phyloP scores from a whole-genome alignment of 2,329 filamentous ascomycete genomes.

The Epichloe scottii region DNA sequence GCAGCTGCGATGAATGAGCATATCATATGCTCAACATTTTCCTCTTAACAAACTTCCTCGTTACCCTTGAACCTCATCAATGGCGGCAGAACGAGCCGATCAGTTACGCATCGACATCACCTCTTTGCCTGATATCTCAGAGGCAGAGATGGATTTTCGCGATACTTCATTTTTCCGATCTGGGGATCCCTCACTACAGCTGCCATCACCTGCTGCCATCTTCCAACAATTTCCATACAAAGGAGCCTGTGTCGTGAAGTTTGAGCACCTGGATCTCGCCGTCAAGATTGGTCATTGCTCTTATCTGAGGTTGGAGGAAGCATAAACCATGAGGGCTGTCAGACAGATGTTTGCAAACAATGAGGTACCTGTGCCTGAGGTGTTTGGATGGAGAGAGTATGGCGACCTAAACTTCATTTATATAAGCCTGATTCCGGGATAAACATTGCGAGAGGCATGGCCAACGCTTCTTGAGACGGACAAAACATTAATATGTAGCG shows the following conservation, averaged over 20 bases:
- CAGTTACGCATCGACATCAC: neutral
- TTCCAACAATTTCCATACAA: neutral
- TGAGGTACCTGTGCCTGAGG: neutral
- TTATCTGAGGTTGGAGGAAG: neutral
- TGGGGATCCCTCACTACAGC: neutral
- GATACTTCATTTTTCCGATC: neutral
- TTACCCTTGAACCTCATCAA: neutral
- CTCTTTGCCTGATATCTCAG: neutral
- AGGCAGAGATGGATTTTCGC: neutral
- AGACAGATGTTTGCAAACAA: neutral
- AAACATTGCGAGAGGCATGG: constrained; percentile 12
- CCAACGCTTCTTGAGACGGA: constrained; percentile 8
- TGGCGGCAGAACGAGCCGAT: neutral
- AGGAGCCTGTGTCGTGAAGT: neutral
- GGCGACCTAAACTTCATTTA: constrained; percentile 9
- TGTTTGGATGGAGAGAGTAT: neutral
- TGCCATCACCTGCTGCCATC: neutral
- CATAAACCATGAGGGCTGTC: neutral
- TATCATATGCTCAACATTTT: no score
- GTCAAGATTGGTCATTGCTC: neutral
- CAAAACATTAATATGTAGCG: constrained; percentile 8
- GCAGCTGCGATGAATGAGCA: no score
- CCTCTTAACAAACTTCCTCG: neutral
- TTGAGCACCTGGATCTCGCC: neutral
- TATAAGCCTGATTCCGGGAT: constrained; percentile 11